A percentile compares a stretch with the other conserved stretches of the same genome.
Evolutionary conservation across 768 basidiomycete genomes (phyloP).

Genomic region (Melanogaster broomeanus): DNA sequence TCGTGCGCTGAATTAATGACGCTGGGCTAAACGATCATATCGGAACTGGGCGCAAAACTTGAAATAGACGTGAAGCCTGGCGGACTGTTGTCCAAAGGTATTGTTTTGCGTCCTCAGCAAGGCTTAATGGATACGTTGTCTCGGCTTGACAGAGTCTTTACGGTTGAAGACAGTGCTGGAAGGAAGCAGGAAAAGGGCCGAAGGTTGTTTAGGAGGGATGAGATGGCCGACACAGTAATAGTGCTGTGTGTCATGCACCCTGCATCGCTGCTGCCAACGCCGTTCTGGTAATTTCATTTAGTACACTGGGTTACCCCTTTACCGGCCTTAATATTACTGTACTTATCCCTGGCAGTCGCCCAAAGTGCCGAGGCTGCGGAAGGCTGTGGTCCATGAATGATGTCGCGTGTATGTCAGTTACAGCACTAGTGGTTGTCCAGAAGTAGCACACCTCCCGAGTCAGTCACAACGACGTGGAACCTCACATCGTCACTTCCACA

Average conservation of each 20-base stretch:
- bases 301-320: too few relatives aligned
- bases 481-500: neutral
- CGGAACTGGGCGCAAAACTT: conserved; percentile 10
- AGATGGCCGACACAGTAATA: too few relatives aligned
- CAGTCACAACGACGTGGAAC: neutral
- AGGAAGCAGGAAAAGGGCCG: neutral
- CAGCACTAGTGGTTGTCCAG: neutral
- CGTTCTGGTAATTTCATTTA: too few relatives aligned
- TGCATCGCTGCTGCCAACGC: too few relatives aligned
- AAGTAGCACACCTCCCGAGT: neutral
- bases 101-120: conserved; percentile 13
- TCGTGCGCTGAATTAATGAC: conserved; percentile 8
- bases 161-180: neutral
- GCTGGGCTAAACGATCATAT: conserved; percentile 23
- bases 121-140: conserved; percentile 1
- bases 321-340: too few relatives aligned
- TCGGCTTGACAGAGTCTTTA: neutral
- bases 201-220: too few relatives aligned
- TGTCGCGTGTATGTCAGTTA: neutral
- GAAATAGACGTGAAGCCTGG: conserved; percentile 19
- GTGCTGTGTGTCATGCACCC: too few relatives aligned
- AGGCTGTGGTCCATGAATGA: too few relatives aligned
- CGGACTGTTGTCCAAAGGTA: neutral
- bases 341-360: neutral
- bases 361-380: conserved; percentile 8